Evolutionary conservation across 805 yeast species (phyloP).

Genomic region (Kodamaea neixiangensis): DNA sequence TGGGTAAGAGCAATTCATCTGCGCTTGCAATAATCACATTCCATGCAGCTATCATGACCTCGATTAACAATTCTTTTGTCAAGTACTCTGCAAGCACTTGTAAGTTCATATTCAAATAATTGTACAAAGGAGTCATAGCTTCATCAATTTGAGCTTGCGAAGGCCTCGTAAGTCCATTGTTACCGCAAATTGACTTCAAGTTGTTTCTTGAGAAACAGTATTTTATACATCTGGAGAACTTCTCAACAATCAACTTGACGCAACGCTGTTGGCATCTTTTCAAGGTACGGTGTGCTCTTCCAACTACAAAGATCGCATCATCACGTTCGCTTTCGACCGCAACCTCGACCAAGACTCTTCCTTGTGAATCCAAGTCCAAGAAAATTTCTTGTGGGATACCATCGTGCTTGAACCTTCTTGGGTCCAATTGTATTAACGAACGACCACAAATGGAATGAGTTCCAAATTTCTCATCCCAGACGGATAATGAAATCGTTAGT

Average conservation of each 20-base stretch:
- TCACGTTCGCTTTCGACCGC: conserved; percentile 77
- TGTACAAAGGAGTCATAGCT: conserved; percentile 72
- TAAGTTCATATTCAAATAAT: conserved; percentile 69
- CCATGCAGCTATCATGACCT: conserved; percentile 83
- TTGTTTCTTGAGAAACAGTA: conserved; percentile 59
- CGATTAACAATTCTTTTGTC: conserved; percentile 54
- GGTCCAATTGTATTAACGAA: conserved; percentile 59
- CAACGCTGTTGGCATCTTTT: conserved; percentile 66
- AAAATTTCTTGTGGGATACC: conserved; percentile 64
- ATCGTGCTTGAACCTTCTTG: conserved; percentile 61
- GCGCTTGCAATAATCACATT: conserved; percentile 65
- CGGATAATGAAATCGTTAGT: conserved; percentile 54
- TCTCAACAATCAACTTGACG: conserved; percentile 68
- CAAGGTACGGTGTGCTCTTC: conserved; percentile 69
- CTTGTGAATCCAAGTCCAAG: conserved; percentile 66
- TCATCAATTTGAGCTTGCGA: conserved; percentile 54
- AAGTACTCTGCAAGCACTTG: conserved; percentile 61
- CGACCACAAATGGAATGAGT: conserved; percentile 69
- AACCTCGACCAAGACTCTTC: conserved; percentile 63
- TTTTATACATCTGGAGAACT: conserved; percentile 65
- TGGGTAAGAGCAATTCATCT: conserved; percentile 74
- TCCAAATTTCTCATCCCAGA: conserved; percentile 67
- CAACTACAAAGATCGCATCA: conserved; percentile 81
- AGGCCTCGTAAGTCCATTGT: conserved; percentile 44
- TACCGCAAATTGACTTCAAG: conserved; percentile 56